Evolutionary conservation across 1,139 yeast genomes (phyloP).

Genomic region (Sugiyamaella neomexicana): DNA sequence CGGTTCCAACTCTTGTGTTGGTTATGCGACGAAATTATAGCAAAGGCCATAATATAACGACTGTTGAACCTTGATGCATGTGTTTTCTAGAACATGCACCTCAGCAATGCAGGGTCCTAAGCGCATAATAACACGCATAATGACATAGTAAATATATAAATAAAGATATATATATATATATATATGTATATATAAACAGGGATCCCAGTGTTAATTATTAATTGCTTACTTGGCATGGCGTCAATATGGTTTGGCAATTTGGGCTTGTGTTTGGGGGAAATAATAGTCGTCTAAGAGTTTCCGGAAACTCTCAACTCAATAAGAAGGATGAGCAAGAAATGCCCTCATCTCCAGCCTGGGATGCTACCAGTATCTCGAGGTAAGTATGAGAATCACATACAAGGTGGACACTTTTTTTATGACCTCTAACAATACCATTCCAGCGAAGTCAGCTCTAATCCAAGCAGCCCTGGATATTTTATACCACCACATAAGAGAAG

Average conservation of each 20-base stretch:
- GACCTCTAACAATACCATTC: neutral
- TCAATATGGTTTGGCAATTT: constrained; percentile 6
- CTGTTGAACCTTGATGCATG: too few relatives aligned
- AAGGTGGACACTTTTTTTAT: neutral
- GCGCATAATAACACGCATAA: neutral
- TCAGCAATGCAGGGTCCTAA: neutral
- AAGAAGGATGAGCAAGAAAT: neutral
- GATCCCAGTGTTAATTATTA: neutral
- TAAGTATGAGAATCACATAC: neutral
- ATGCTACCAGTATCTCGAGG: constrained; percentile 1
- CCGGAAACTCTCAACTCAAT: neutral
- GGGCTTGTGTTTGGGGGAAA: neutral
- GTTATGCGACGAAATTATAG: too few relatives aligned
- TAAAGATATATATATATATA: neutral
- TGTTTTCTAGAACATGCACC: too few relatives aligned
- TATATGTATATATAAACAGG: neutral
- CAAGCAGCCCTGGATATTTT: constrained; percentile 7
- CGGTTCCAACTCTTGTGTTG: too few relatives aligned
- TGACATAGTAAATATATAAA: neutral
- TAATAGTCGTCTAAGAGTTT: neutral
- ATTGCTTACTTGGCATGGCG: neutral
- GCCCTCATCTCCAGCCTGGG: neutral
- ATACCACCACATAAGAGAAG: constrained; percentile 9
- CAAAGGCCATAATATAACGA: too few relatives aligned
- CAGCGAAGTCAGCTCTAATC: constrained; percentile 6